phyloP scores from a whole-genome alignment of 768 basidiomycete genomes.

The Lactifluus volemus region DNA sequence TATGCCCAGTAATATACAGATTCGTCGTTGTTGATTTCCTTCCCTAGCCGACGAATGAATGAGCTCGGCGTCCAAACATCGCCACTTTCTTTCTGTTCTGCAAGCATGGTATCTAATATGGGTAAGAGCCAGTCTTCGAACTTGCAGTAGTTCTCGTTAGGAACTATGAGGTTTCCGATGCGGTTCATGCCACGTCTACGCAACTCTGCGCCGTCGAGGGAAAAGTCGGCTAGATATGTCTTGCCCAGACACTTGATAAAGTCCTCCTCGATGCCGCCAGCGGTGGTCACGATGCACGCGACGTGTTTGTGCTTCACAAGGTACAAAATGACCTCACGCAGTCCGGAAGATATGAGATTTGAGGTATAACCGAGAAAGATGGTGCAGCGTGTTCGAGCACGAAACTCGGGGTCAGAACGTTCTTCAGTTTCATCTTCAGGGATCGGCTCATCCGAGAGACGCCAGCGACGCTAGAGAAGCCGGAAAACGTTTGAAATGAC shows the following conservation, averaged over 20 bases:
- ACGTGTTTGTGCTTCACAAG: slow-evolving; percentile 92
- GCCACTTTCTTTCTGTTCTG: slow-evolving; percentile 68
- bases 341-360: slow-evolving; percentile 94
- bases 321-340: slow-evolving; percentile 86
- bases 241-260: slow-evolving; percentile 98
- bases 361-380: slow-evolving; percentile 98
- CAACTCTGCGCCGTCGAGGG: slow-evolving; percentile 82
- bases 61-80: slow-evolving; percentile 87
- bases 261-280: slow-evolving; percentile 98
- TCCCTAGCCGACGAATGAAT: slow-evolving; percentile 88
- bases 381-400: slow-evolving; percentile 67
- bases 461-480: slow-evolving; percentile 64
- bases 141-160: slow-evolving; percentile 98
- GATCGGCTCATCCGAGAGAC: slow-evolving; percentile 78
- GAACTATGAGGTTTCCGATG: slow-evolving; percentile 92
- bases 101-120: slow-evolving; percentile 83
- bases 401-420: slow-evolving; percentile 46
- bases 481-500: background rate
- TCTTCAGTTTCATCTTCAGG: slow-evolving; percentile 63
- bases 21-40: slow-evolving; percentile 95
- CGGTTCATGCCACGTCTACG: slow-evolving; percentile 91
- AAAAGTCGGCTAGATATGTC: slow-evolving; percentile 91
- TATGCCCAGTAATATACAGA: slow-evolving; percentile 99
- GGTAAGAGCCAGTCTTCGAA: slow-evolving; percentile 99
- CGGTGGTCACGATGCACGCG: slow-evolving; percentile 87